Base-by-base conservation (phyloP, 345 rosid genomes). In the Citrus unshiu region DNA sequence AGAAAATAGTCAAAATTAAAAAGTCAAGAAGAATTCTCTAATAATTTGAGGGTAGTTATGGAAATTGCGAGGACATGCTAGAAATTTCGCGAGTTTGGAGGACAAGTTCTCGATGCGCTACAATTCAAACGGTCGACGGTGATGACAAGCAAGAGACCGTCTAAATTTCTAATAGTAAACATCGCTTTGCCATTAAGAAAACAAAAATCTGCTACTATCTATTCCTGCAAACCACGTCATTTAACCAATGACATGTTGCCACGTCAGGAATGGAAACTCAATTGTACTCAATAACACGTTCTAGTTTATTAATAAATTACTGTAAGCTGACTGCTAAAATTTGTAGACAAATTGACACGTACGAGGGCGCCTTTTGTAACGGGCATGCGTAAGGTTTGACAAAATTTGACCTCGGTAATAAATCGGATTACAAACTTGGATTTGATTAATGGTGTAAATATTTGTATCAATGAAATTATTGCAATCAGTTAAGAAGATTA, bases 241-340 rank as follows among this genome's bases (percentile, higher is more conserved):
- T 0, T 4, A 1, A 18, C 77, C 82, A 82, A 79, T 82, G n/a
- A 24, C 0, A 75, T 30, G n/a, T 54, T 27, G 63, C 62, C 79
- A 78, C n/a, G 63, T 74, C 30, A 64, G 65, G 1, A 30, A 6
- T 2, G 8, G 3, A 5, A 7, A 16, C 34, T 40, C n/a, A 4
- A 9, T 40, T 1, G 3, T 3, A 43, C 7, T 43, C 13, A 12
- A 3, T 43, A 43, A 12, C 51, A 43, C 3, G 3, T 43, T 43
- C 14, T 43, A 12, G 51, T 43, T 43, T 12, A 43, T 43, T 43
- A 12, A 43, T 43, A 43, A 43, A 43, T 43, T 43, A 43, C 7
- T 12, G 51, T 12, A 10, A 12, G 16, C 51, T 12, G 4, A 43
- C 16, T 10, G 51, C 16, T 12, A 12, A 12, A 12, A 12, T 3